Evolutionary conservation across 2,329 filamentous ascomycete species (phyloP).

Genomic region (Polychaeton citri): DNA sequence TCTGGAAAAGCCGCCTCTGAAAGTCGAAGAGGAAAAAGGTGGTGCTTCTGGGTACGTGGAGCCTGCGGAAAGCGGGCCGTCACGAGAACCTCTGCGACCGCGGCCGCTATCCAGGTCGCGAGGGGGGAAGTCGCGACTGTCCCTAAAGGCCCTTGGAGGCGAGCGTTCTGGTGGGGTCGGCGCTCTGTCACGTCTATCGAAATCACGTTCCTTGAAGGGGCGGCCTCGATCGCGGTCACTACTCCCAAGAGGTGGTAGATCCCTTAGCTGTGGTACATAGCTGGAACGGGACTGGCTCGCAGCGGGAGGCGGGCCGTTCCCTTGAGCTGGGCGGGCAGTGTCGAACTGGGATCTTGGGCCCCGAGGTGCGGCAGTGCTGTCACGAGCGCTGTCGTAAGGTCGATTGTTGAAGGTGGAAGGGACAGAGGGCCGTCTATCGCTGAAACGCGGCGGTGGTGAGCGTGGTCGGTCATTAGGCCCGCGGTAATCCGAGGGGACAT

Average conservation of each 20-base stretch:
- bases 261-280: constrained; percentile 28
- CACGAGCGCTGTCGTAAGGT: constrained; percentile 12
- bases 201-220: constrained; percentile 37
- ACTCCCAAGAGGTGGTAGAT: constrained; percentile 43
- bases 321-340: constrained; percentile 29
- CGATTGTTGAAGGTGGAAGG: constrained; percentile 14
- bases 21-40: constrained; percentile 37
- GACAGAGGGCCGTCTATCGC: constrained; percentile 57
- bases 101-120: constrained; percentile 54
- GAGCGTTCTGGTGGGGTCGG: constrained; percentile 52
- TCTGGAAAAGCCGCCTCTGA: constrained; percentile 26
- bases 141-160: constrained; percentile 43
- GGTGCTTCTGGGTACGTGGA: constrained; percentile 57
- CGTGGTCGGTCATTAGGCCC: constrained; percentile 53
- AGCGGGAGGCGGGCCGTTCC: constrained; percentile 46
- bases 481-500: constrained; percentile 26
- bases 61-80: constrained; percentile 58
- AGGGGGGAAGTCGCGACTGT: constrained; percentile 48
- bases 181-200: constrained; percentile 44
- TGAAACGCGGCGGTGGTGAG: constrained; percentile 56
- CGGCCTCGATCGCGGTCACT: constrained; percentile 39
- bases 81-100: constrained; percentile 54
- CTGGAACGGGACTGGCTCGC: constrained; percentile 14
- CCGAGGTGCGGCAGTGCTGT: constrained; percentile 52
- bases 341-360: constrained; percentile 71